Evolutionary conservation across 2,329 filamentous ascomycete genomes (phyloP).

Genomic region (Alternaria alternata): DNA sequence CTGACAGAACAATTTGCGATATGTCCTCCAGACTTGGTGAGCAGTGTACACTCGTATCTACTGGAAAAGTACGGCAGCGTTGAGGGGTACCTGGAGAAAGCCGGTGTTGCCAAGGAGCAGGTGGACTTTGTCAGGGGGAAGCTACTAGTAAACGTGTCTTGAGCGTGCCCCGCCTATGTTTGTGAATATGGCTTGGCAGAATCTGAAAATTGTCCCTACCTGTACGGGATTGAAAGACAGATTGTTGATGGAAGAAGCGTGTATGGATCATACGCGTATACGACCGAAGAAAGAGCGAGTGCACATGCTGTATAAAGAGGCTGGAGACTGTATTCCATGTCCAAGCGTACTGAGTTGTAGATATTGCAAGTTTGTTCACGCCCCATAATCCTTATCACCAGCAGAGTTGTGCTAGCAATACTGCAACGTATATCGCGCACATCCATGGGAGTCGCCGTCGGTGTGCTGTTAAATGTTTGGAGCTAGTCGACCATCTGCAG

Average conservation of each 20-base stretch:
- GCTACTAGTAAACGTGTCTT: constrained; percentile 35
- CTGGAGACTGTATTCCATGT: neutral
- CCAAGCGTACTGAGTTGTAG: neutral
- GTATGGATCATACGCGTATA: neutral
- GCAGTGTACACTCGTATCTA: constrained; percentile 65
- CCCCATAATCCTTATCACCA: neutral
- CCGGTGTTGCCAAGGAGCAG: constrained; percentile 60
- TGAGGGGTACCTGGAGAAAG: constrained; percentile 68
- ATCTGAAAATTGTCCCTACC: constrained; percentile 5
- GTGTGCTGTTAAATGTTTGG: constrained; percentile 13
- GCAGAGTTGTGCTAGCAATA: constrained; percentile 1
- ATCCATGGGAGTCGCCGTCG: constrained; percentile 8
- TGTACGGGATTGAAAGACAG: neutral
- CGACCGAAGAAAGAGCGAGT: constrained; percentile 1
- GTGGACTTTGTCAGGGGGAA: constrained; percentile 45
- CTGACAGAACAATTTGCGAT: constrained; percentile 72
- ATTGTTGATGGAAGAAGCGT: neutral
- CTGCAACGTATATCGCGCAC: constrained; percentile 2
- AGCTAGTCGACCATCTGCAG: neutral
- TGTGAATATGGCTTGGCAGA: constrained; percentile 7
- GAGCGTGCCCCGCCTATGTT: neutral
- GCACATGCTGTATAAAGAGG: neutral
- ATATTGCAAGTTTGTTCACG: neutral
- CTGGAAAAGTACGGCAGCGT: constrained; percentile 71
- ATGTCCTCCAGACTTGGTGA: constrained; percentile 72